Conservation (phyloP, 1,284 basidiomycete species). For the Paramarasmius palmivorus region DNA sequence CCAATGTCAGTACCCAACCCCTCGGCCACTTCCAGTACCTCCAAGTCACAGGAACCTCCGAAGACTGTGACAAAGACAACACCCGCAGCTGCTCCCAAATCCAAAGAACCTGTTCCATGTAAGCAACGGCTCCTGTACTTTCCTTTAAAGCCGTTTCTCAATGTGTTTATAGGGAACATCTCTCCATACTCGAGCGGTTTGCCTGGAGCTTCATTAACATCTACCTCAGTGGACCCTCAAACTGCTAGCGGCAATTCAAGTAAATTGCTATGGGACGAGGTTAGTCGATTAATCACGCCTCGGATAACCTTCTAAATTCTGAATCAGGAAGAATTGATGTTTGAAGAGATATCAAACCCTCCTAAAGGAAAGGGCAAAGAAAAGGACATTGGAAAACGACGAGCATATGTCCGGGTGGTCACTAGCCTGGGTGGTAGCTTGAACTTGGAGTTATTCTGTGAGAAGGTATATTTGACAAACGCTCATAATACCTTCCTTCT, state of each 20-base stretch:
- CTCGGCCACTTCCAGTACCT: slow-evolving; percentile 23
- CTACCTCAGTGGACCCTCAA: slow-evolving; percentile 85
- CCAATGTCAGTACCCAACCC: slow-evolving; percentile 45
- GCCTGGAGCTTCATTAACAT: slow-evolving; percentile 91
- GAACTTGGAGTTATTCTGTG: slow-evolving; percentile 91
- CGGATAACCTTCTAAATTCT: not conserved
- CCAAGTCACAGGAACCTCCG: slow-evolving; percentile 31
- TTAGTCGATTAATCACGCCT: slow-evolving; percentile 25
- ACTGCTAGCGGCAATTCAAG: slow-evolving; percentile 56
- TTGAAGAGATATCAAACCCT: slow-evolving; percentile 81
- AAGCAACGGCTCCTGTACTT: slow-evolving; percentile 25
- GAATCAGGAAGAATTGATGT: slow-evolving; percentile 85
- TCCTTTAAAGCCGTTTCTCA: slow-evolving; percentile 2
- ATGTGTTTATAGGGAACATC: slow-evolving; percentile 69
- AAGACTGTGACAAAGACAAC: slow-evolving; percentile 33
- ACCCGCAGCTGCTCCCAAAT: slow-evolving; percentile 41
- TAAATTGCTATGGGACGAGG: slow-evolving; percentile 88
- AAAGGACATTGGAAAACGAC: slow-evolving; percentile 87
- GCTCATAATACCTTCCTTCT: not conserved
- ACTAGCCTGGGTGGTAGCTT: slow-evolving; percentile 88
- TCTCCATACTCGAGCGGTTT: slow-evolving; percentile 91
- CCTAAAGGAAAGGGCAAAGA: slow-evolving; percentile 84
- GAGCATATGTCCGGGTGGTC: slow-evolving; percentile 88
- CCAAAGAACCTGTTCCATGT: slow-evolving; percentile 68
- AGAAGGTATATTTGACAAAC: slow-evolving; percentile 58